Base-by-base conservation (phyloP, 169 alveolate genomes). In the Miamiensis avidus region DNA sequence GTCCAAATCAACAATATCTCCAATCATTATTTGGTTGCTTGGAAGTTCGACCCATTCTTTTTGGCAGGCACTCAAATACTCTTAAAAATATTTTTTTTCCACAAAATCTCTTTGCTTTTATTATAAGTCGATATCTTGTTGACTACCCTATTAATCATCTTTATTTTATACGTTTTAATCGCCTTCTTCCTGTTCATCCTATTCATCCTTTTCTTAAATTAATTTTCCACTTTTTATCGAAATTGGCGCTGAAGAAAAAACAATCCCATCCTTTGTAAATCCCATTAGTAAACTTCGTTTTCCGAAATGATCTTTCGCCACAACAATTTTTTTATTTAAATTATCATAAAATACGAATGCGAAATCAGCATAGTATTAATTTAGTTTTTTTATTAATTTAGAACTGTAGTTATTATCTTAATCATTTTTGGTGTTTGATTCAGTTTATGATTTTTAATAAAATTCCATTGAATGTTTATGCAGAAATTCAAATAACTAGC, bases 301-400 rank as follows among this genome's bases (percentile, higher is more conserved):
- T 29, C 97, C 97, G 85, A 94, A 94, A 31, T 91, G 81, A 78
- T 92, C 97, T 82, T 94, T 85, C 26, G 89, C 81, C 26, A 92
- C 83, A 29, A 89, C 49, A 0, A 92, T 82, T 76, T 82, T 88
- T 34, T 92, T 78, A 78, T 91, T 84, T 16, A 76, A 49, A 74
- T 85, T 76, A 82, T 94, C 95, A 82, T 89, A 86, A 82, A 88
- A 94, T 74, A 89, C 83, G 81, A 94, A 86, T 34, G 94, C 85
- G 82, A 86, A 92, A 86, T 92, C 95, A 82, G 94, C 93, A 79
- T 32, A 82, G 65, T 78, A 86, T 32, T 82, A 65, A 1, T 64
- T 26, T 25, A 85, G 76, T 16, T 78, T 74, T 0, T 81, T 27
- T 64, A 82, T 82, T 31, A 81, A 74, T 31, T 83, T 84, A n/a